Evolutionary conservation across 495 filamentous ascomycete species (phyloP).

Genomic region (Pyrenula massariospora): DNA sequence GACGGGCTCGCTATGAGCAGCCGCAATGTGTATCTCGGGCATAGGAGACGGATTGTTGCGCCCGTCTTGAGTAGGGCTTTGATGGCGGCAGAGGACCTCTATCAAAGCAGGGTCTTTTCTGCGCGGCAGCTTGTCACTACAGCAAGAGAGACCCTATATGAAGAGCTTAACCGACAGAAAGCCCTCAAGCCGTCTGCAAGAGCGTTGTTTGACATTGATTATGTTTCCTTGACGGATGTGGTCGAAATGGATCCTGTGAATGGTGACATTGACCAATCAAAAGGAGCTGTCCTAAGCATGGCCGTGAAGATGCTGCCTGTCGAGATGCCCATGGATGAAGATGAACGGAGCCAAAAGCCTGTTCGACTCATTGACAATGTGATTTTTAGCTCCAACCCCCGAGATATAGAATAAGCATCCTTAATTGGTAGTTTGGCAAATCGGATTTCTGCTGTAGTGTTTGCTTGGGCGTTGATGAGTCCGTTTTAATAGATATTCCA

Average conservation of each 20-base stretch:
- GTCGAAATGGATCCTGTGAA: conserved; percentile 67
- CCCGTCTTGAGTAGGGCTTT: conserved; percentile 59
- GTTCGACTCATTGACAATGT: conserved; percentile 95
- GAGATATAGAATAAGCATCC: no score
- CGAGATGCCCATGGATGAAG: conserved; percentile 50
- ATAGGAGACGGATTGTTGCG: conserved; percentile 56
- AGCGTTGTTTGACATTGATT: conserved; percentile 73
- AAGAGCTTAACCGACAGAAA: conserved; percentile 47
- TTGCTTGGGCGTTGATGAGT: conserved; percentile 32
- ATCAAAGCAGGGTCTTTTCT: conserved; percentile 39
- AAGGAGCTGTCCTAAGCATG: conserved; percentile 75
- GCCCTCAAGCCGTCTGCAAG: conserved; percentile 47
- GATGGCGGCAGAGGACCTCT: conserved; percentile 56
- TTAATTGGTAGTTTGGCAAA: background rate
- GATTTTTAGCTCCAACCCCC: conserved; percentile 55
- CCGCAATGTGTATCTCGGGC: conserved; percentile 84
- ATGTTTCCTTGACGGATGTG: conserved; percentile 77
- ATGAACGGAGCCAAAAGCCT: conserved; percentile 59
- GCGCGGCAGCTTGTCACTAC: conserved; percentile 56
- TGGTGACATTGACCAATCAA: conserved; percentile 46
- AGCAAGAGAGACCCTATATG: conserved; percentile 40
- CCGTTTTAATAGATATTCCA: conserved; percentile 78
- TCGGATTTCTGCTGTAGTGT: background rate
- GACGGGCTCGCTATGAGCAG: conserved; percentile 92
- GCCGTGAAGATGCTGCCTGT: conserved; percentile 83